Evolutionary conservation across 345 rosid genomes (phyloP).

Genomic region (Camelina sativa): DNA sequence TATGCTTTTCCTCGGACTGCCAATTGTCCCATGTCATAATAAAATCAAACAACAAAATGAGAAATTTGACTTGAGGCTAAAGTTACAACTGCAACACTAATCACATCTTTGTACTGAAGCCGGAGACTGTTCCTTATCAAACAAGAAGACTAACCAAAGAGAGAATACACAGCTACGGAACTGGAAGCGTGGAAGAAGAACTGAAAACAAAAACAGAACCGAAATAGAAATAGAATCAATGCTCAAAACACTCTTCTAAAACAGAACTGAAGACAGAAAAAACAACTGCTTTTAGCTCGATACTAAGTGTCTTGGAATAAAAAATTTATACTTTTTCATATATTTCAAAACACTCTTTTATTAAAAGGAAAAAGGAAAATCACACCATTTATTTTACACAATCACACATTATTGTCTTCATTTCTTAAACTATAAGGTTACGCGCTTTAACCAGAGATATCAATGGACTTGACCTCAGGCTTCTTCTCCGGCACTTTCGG

Average conservation of each 20-base stretch:
- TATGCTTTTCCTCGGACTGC: too few species aligned
- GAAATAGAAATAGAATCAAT: neutral
- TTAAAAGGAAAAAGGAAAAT: neutral
- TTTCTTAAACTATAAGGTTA: neutral
- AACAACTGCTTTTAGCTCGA: too few species aligned
- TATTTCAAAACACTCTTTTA: neutral
- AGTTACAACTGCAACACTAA: too few species aligned
- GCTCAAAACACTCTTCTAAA: too few species aligned
- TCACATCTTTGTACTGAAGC: neutral
- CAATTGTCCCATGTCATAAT: too few species aligned
- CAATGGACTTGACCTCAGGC: conserved; percentile 40
- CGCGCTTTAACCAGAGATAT: conserved; percentile 29
- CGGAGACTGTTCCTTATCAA: conserved; percentile 4
- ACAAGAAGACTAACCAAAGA: neutral
- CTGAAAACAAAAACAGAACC: neutral
- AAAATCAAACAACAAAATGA: too few species aligned
- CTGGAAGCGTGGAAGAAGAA: neutral
- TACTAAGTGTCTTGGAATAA: too few species aligned
- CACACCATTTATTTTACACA: neutral
- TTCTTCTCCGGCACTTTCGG: conserved; percentile 40
- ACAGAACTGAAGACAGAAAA: too few species aligned
- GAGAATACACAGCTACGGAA: conserved; percentile 5
- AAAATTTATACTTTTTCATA: too few species aligned
- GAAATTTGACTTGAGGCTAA: too few species aligned
- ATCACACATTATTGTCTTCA: neutral